Conservation (phyloP, 192 early-diverging fungal genomes). For the Oehlia diaphana region DNA sequence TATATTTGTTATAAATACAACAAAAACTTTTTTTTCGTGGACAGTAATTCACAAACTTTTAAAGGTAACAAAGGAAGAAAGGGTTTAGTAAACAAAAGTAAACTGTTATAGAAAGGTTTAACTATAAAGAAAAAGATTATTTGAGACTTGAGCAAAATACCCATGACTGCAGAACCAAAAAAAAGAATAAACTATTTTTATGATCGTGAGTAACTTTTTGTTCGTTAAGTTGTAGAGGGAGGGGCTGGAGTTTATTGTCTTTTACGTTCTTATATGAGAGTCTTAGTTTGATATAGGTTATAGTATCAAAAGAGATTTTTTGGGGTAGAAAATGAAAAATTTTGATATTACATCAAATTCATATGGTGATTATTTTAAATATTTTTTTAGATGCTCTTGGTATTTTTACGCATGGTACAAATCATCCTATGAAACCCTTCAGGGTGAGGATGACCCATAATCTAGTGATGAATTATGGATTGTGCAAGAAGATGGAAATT, state of each 20-base stretch:
- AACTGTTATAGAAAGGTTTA: not conserved
- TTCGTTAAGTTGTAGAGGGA: not conserved
- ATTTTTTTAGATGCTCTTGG: slow-evolving; percentile 44
- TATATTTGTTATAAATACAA: not conserved
- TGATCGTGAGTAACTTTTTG: slow-evolving; percentile 43
- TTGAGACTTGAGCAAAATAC: slow-evolving; percentile 15
- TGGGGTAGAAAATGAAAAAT: not conserved
- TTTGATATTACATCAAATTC: not conserved
- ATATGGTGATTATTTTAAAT: slow-evolving; percentile 10
- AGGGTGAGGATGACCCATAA: slow-evolving; percentile 93
- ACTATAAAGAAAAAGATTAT: not conserved
- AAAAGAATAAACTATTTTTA: slow-evolving; percentile 64
- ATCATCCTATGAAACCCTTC: slow-evolving; percentile 98
- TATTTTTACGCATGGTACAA: slow-evolving; percentile 76
- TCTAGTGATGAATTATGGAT: slow-evolving; percentile 87
- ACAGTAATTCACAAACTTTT: not conserved
- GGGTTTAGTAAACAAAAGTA: not conserved
- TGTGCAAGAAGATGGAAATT: slow-evolving; percentile 89
- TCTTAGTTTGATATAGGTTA: not conserved
- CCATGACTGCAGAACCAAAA: slow-evolving; percentile 51
- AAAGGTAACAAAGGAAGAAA: not conserved
- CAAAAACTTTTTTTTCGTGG: not conserved
- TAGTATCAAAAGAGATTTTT: slow-evolving; percentile 29
- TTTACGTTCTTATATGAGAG: not conserved
- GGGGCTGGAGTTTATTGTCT: not conserved